Percentiles rank a stretch among this genome's conserved stretches.
Evolutionary conservation across 805 yeast species (phyloP).

Genomic region (Metschnikowia aberdeeniae): DNA sequence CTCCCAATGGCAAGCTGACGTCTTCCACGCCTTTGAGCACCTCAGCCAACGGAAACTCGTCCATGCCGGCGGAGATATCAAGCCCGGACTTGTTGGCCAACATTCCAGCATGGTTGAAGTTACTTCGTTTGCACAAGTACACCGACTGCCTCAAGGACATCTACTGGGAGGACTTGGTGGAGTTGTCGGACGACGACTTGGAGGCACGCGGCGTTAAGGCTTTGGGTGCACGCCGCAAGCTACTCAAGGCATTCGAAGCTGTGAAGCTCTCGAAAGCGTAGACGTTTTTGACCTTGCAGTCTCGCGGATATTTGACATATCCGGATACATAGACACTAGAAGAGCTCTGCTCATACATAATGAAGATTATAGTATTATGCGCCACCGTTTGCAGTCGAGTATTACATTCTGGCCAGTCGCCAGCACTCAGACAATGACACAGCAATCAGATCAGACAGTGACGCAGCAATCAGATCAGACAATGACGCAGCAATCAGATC

Average conservation of each 20-base stretch:
- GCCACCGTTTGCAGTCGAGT: too few species aligned
- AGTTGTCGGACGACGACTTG: slow-evolving; percentile 62
- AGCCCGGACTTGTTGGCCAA: slow-evolving; percentile 55
- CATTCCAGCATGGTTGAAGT: slow-evolving; percentile 89
- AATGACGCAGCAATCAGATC: too few species aligned
- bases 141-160: slow-evolving; percentile 75
- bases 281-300: slow-evolving; percentile 5
- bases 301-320: slow-evolving; percentile 8
- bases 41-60: slow-evolving; percentile 14
- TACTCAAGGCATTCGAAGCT: slow-evolving; percentile 84
- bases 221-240: slow-evolving; percentile 91
- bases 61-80: slow-evolving; percentile 42
- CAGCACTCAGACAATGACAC: too few species aligned
- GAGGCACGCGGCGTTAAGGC: slow-evolving; percentile 85
- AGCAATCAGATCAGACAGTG: too few species aligned
- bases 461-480: slow-evolving; percentile 22
- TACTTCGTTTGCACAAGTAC: slow-evolving; percentile 88
- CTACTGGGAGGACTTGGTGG: slow-evolving; percentile 76
- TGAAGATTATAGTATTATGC: too few species aligned
- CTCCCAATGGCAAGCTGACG: slow-evolving; percentile 8
- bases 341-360: too few species aligned
- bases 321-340: not conserved
- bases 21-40: slow-evolving; percentile 10
- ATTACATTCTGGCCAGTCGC: too few species aligned
- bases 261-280: slow-evolving; percentile 42